Percentiles rank a stretch among this genome's conserved stretches.
These are phyloP conservation scores for Cucurbita moschata DNA, from an alignment of 306 rosid species.

Conservation along the genomic window DNA sequence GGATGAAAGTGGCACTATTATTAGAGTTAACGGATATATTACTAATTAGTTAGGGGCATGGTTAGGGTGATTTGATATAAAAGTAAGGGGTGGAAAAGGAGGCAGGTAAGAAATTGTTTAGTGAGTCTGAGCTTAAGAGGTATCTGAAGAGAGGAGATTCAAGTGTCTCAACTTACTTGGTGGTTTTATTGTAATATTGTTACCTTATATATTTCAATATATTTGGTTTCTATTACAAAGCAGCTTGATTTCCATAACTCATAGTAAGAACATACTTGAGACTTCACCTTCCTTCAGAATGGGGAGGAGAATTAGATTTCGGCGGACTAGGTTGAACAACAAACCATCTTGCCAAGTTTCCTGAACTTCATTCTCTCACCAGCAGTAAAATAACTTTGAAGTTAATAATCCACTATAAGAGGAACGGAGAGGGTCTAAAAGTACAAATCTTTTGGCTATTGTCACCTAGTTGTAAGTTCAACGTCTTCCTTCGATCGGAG, in stretches of 20 bases:
- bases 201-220: not conserved
- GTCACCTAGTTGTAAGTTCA: too few relatives aligned
- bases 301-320: not conserved
- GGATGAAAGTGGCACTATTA: not conserved
- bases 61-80: too few relatives aligned
- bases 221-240: not conserved
- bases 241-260: not conserved
- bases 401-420: not conserved
- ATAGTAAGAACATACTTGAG: not conserved
- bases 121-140: too few relatives aligned
- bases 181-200: not conserved
- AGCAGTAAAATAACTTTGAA: not conserved
- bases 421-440: not conserved
- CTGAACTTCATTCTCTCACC: not conserved
- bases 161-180: not conserved
- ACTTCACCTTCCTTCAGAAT: not conserved
- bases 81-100: too few relatives aligned
- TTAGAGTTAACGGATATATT: too few relatives aligned
- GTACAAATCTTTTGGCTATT: too few relatives aligned
- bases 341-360: not conserved
- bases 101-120: too few relatives aligned
- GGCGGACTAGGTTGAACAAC: not conserved
- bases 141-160: not conserved
- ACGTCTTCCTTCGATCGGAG: not conserved
- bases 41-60: not conserved